Evolutionary conservation across 2,329 filamentous ascomycete species (phyloP), one percentile per base, ranked within the genome.

Genomic region (Xylariaceae sp.): DNA sequence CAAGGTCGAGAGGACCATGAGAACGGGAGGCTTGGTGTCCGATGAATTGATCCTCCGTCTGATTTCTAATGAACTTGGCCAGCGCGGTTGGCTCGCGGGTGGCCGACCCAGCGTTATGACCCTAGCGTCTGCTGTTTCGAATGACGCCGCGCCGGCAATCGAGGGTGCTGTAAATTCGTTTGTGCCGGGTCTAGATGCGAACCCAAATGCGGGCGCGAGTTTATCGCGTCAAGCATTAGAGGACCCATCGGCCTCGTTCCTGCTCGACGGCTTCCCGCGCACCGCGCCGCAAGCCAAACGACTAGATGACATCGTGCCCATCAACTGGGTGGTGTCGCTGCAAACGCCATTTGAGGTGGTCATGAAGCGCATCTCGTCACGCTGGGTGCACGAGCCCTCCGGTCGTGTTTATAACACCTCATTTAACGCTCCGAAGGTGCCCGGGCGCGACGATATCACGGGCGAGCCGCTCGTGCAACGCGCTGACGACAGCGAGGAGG

Each of bases 261-360:
- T 99, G 60, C 87, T 99, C 47, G 94, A 99, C 70, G 94, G 94
- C 13, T 99, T 97, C 73, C 94, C 94, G 2, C 88, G 94, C 61
- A 99, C 91, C 6, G 88, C 89, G 1, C 70, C 77, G 3, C 94
- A 99, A 74, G 94, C 92, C 23, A 72, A 76, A 35, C 86, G 86
- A 52, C 82, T 97, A 41, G 92, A 96, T 69, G 76, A 78, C 39
- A 80, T 97, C 27, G 83, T 97, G 26, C 92, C 93, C n/a, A 92
- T 99, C 71, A 99, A 99, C 73, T 83, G 97, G 57, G 94, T 92
- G 42, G 87, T 97, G 54, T 91, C 89, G 50, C 80, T 97, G 63
- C 82, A 88, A 68, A 97, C 93, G 0, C 94, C 94, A 0, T 84
- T 89, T 27, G 83, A 88, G 7, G 90, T 97, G 56, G 92, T 99